These are phyloP conservation scores for Aspergillus intermedius DNA, from an alignment of 2,329 filamentous ascomycete genomes.

Conservation along the genomic window DNA sequence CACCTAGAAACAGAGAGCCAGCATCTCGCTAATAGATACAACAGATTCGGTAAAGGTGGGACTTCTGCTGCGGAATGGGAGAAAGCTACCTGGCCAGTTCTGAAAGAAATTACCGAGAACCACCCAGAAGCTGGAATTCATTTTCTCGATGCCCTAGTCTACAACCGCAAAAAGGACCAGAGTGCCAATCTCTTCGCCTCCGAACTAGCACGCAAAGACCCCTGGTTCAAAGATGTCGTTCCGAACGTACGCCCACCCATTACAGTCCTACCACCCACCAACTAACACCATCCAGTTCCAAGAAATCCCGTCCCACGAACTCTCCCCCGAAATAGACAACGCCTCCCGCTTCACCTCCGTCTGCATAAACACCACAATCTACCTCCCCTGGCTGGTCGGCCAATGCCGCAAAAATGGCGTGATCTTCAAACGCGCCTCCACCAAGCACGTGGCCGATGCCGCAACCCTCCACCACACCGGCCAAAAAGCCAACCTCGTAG, in stretches of 20 bases:
- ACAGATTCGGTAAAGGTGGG: constrained; percentile 34
- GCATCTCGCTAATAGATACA: not conserved
- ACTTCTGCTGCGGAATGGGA: constrained; percentile 49
- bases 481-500: constrained; percentile 56
- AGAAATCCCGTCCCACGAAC: constrained; percentile 49
- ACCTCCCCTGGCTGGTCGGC: constrained; percentile 77
- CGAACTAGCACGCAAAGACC: constrained; percentile 58
- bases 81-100: constrained; percentile 56
- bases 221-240: constrained; percentile 68
- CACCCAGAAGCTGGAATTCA: constrained; percentile 74
- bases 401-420: constrained; percentile 71
- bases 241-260: constrained; percentile 50
- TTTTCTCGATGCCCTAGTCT: constrained; percentile 55
- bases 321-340: constrained; percentile 61
- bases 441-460: constrained; percentile 70
- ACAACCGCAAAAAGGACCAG: constrained; percentile 60
- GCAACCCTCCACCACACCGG: constrained; percentile 53
- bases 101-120: constrained; percentile 55
- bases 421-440: constrained; percentile 55
- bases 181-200: constrained; percentile 56
- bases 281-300: constrained; percentile 46
- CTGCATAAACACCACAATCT: constrained; percentile 85
- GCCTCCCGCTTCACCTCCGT: constrained; percentile 74
- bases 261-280: not conserved
- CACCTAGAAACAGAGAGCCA: constrained; percentile 3